Evolutionary conservation across 805 yeast genomes (phyloP).

Genomic region (Cyberlindnera mycetangii): DNA sequence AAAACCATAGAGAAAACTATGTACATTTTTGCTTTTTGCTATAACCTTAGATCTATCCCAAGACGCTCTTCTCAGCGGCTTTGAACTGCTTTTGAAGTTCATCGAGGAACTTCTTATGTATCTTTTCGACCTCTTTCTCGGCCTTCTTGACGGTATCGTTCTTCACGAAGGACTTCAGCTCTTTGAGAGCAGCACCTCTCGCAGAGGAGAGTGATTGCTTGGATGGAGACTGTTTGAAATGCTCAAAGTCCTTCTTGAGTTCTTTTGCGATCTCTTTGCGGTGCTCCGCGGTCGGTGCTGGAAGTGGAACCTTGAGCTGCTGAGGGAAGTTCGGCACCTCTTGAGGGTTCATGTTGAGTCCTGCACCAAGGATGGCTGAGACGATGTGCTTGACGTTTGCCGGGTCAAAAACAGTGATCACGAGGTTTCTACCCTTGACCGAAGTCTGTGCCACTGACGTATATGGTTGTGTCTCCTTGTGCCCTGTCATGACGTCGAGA

Average conservation of each 20-base stretch:
- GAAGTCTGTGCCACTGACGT: slow-evolving; percentile 70
- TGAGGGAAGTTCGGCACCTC: slow-evolving; percentile 70
- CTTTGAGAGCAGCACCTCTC: slow-evolving; percentile 57
- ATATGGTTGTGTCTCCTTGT: slow-evolving; percentile 46
- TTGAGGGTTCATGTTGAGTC: slow-evolving; percentile 78
- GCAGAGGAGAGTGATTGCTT: slow-evolving; percentile 51
- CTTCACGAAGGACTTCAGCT: slow-evolving; percentile 46
- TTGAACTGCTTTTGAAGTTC: slow-evolving; percentile 57
- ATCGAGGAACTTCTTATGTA: slow-evolving; percentile 62
- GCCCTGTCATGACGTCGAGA: slow-evolving; percentile 47
- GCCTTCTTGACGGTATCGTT: slow-evolving; percentile 55
- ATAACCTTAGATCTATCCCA: slow-evolving; percentile 21
- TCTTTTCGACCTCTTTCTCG: slow-evolving; percentile 60
- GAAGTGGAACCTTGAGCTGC: slow-evolving; percentile 68
- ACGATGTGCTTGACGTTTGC: slow-evolving; percentile 63
- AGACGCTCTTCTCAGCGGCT: slow-evolving; percentile 46
- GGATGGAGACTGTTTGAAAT: slow-evolving; percentile 47
- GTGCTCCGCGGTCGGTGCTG: slow-evolving; percentile 69
- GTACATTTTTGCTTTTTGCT: too few relatives aligned
- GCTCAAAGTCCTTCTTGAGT: slow-evolving; percentile 65
- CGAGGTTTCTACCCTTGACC: slow-evolving; percentile 60
- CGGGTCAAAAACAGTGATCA: slow-evolving; percentile 90
- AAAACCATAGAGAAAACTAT: neutral
- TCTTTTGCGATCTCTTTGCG: slow-evolving; percentile 52
- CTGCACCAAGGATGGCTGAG: slow-evolving; percentile 65